phyloP scores from a whole-genome alignment of 108 stramenopile species.

The Hondaea fermentalgiana region DNA sequence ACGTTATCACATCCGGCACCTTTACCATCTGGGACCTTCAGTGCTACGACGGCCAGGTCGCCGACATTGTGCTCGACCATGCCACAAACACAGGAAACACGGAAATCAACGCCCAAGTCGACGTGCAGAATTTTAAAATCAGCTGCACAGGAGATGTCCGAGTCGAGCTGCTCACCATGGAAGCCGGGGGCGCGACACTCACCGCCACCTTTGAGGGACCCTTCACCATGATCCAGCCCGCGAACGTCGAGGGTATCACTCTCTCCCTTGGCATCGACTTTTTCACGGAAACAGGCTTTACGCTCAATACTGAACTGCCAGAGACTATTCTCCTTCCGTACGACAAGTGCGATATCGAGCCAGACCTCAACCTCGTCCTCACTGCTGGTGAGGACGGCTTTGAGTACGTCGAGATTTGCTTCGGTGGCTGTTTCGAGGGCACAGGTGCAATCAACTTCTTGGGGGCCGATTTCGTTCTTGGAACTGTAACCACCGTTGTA shows the following conservation, averaged over 20 bases:
- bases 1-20: not conserved
- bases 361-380: not conserved
- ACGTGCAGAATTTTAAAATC: not conserved
- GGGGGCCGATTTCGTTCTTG: not conserved
- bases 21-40: not conserved
- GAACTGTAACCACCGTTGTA: not conserved
- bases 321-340: not conserved
- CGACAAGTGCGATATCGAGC: not conserved
- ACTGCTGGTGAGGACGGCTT: not conserved
- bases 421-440: not conserved
- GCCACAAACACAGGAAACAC: not conserved
- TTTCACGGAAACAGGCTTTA: not conserved
- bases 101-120: not conserved
- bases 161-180: not conserved
- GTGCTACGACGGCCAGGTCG: not conserved
- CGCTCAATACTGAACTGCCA: not conserved
- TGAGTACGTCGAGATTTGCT: not conserved
- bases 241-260: not conserved
- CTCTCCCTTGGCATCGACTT: not conserved
- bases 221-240: not conserved
- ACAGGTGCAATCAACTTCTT: not conserved
- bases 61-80: not conserved
- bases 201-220: not conserved
- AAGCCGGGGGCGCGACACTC: not conserved
- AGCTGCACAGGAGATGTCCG: not conserved